phyloP scores from a whole-genome alignment of 768 basidiomycete species.

The Hemileccinum rubropunctum region DNA sequence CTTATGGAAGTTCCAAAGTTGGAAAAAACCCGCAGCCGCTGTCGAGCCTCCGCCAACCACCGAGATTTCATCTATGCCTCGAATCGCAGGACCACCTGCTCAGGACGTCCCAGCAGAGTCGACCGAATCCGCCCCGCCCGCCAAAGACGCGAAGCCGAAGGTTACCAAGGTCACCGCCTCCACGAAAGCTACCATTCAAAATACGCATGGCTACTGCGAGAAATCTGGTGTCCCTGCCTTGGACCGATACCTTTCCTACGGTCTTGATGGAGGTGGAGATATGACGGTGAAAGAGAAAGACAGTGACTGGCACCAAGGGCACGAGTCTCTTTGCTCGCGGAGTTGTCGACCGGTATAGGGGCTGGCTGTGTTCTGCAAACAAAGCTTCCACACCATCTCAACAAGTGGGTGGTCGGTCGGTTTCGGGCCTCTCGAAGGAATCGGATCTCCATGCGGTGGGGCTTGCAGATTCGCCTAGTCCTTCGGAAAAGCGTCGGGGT shows the following conservation, averaged over 20 bases:
- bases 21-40: conserved; percentile 8
- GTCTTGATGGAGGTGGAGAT: conserved; percentile 41
- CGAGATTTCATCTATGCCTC: conserved; percentile 17
- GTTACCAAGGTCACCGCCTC: conserved; percentile 11
- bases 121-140: conserved; percentile 25
- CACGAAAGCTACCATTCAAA: conserved; percentile 23
- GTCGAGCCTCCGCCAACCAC: conserved; percentile 16
- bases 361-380: conserved; percentile 80
- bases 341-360: conserved; percentile 85
- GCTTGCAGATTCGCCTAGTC: conserved; percentile 42
- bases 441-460: conserved; percentile 44
- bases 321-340: conserved; percentile 87
- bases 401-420: conserved; percentile 43
- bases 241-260: conserved; percentile 67
- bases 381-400: conserved; percentile 67
- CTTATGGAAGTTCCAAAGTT: conserved; percentile 28
- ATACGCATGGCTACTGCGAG: conserved; percentile 55
- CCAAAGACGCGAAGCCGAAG: conserved; percentile 34
- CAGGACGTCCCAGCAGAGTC: conserved; percentile 5
- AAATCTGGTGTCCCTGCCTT: conserved; percentile 82
- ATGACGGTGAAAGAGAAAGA: conserved; percentile 53
- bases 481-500: conserved; percentile 59
- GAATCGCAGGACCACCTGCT: conserved; percentile 10
- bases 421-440: conserved; percentile 58
- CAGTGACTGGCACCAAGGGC: conserved; percentile 80